Conservation (phyloP, 805 yeast genomes). For the Suhomyces canberraensis region DNA sequence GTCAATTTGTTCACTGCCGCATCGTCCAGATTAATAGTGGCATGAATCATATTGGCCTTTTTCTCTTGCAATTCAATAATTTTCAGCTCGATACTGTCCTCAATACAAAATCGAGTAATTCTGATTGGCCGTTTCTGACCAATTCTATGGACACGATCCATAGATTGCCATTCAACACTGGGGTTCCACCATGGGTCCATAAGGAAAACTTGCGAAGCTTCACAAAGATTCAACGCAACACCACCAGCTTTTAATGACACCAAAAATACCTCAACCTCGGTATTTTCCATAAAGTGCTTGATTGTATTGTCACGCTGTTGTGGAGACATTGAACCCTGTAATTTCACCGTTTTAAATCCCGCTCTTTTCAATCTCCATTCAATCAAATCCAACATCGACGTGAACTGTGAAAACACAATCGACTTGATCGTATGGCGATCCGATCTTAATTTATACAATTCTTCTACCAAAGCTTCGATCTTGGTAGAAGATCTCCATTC, state of each 20-base stretch:
- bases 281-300: constrained; percentile 86
- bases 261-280: constrained; percentile 87
- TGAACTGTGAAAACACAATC: constrained; percentile 95
- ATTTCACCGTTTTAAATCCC: constrained; percentile 89
- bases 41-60: constrained; percentile 97
- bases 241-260: constrained; percentile 98
- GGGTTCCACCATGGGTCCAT: constrained; percentile 99
- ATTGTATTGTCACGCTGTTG: constrained; percentile 90
- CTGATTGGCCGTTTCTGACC: constrained; percentile 94
- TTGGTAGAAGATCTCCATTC: constrained; percentile 94
- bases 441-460: constrained; percentile 79
- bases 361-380: constrained; percentile 96
- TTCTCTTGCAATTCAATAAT: constrained; percentile 95
- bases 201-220: constrained; percentile 93
- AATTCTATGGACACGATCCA: constrained; percentile 96
- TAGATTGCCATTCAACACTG: constrained; percentile 96
- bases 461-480: constrained; percentile 94
- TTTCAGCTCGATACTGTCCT: constrained; percentile 94
- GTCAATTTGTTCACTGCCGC: constrained; percentile 85
- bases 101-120: constrained; percentile 89
- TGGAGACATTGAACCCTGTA: constrained; percentile 98
- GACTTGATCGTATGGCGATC: constrained; percentile 89
- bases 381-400: constrained; percentile 91
- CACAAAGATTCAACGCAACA: constrained; percentile 93
- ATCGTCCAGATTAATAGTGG: constrained; percentile 91